Evolutionary conservation across 352 stramenopile genomes (phyloP), one percentile per base, ranked within the genome.

Genomic region (Aphanomyces astaci): DNA sequence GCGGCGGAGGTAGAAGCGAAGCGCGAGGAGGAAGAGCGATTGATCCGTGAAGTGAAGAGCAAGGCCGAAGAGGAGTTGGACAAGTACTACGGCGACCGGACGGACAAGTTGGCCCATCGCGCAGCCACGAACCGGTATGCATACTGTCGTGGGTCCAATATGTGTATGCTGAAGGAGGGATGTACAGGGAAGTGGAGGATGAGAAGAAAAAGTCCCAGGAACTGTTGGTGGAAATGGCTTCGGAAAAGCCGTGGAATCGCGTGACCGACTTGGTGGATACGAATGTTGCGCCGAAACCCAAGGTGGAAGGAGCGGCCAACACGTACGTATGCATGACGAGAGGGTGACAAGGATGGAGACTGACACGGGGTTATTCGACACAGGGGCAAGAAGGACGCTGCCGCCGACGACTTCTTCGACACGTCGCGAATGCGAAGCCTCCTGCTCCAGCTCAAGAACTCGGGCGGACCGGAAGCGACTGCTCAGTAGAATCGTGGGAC

Each of bases 381-480:
- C 22, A 43, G 32, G 25, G 36, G 22, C 17, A n/a, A 40, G 11
- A 68, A 68, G 51, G 48, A 68, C 19, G 62, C 28, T 17, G 33
- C 40, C 15, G 27, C 10, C 48, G 27, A 43, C 33, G 62, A 68
- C 32, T 22, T 68, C 15, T 60, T 48, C 43, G 62, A 68, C 48
- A 68, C 62, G 32, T 60, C 62, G n/a, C 62, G 62, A 22, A 68
- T 68, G 62, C 62, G 62, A 19, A 68, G 62, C 45, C 62, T 68
- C 46, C 33, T 68, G 27, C 39, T 68, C 19, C 62, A 68, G 33
- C 51, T 68, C 48, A 68, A 68, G 51, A 68, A 68, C 51, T 45
- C 62, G 30, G 62, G 62, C 33, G 59, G 59, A 5, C 59, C 59
- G 24, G 43, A 68, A n/a, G n/a, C n/a, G 32, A 43, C n/a, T 11